phyloP scores from a whole-genome alignment of 2,329 filamentous ascomycete genomes.

The Ascochyta lentis region DNA sequence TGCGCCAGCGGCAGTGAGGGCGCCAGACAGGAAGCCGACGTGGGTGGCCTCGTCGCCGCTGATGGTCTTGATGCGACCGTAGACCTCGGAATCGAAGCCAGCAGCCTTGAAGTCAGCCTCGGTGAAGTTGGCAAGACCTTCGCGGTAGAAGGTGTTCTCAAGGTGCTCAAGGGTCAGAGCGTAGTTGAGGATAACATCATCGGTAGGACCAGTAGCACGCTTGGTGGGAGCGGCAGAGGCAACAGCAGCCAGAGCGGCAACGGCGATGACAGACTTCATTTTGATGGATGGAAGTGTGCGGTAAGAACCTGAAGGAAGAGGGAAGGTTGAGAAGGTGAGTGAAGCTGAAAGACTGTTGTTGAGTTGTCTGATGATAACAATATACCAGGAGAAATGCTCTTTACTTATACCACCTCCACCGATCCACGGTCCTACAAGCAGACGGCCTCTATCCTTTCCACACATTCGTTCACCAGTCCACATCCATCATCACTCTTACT shows the following conservation, averaged over 20 bases:
- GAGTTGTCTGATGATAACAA: constrained; percentile 1
- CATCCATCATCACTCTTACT: constrained; percentile 11
- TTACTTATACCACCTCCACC: constrained; percentile 13
- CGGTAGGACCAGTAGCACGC: constrained; percentile 29
- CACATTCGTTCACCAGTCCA: neutral
- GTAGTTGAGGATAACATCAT: constrained; percentile 51
- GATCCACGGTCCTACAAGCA: neutral
- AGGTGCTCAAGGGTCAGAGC: constrained; percentile 55
- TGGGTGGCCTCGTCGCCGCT: constrained; percentile 64
- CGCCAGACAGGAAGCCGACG: constrained; percentile 61
- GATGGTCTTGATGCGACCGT: constrained; percentile 64
- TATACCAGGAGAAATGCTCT: neutral
- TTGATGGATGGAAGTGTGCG: neutral
- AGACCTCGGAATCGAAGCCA: constrained; percentile 56
- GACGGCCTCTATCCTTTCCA: neutral
- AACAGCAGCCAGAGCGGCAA: constrained; percentile 14
- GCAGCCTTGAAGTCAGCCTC: constrained; percentile 32
- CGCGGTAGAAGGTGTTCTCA: constrained; percentile 68
- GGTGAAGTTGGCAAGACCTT: constrained; percentile 65
- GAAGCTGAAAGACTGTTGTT: neutral
- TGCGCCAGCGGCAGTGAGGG: constrained; percentile 54
- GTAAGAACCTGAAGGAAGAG: constrained; percentile 12
- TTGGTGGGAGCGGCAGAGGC: constrained; percentile 32
- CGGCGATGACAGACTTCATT: constrained; percentile 16
- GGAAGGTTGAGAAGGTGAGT: constrained; percentile 11